A percentile compares a stretch with the other conserved stretches of the same genome.
Evolutionary conservation across 371 early-diverging fungal species (phyloP).

Genomic region (Mortierella sp.): DNA sequence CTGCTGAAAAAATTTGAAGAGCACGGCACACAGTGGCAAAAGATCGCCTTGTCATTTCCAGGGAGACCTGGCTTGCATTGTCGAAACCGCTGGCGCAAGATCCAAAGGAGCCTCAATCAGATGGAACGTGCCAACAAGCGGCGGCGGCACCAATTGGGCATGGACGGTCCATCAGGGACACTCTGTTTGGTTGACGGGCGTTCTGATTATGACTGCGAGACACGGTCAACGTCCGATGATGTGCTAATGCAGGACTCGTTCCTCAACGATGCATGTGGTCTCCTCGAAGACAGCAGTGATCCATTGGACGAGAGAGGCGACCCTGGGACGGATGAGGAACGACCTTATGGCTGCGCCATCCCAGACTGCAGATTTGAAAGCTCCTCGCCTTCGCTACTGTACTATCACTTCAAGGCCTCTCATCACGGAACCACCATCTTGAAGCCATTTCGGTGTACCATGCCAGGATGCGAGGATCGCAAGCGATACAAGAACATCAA

Average conservation of each 20-base stretch:
- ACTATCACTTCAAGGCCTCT: conserved; percentile 73
- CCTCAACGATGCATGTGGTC: conserved; percentile 16
- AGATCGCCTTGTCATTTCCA: conserved; percentile 79
- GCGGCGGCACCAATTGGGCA: conserved; percentile 49
- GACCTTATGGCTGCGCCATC: conserved; percentile 80
- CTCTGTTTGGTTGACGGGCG: conserved; percentile 4
- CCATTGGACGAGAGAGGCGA: conserved; percentile 19
- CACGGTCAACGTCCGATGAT: conserved; percentile 18
- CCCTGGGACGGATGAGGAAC: conserved; percentile 54
- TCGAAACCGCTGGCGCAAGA: conserved; percentile 84
- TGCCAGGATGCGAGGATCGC: conserved; percentile 74
- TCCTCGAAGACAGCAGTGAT: conserved; percentile 20
- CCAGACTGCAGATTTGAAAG: conserved; percentile 70
- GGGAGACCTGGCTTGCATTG: conserved; percentile 86
- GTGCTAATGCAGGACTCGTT: conserved; percentile 8
- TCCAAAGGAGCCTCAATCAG: conserved; percentile 71
- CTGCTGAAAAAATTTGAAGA: conserved; percentile 74
- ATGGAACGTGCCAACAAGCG: conserved; percentile 58
- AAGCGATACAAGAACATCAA: conserved; percentile 96
- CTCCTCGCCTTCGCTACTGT: conserved; percentile 67
- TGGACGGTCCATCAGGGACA: conserved; percentile 17
- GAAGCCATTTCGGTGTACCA: conserved; percentile 85
- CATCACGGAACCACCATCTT: conserved; percentile 60
- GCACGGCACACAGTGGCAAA: conserved; percentile 85
- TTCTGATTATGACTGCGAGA: too few species aligned